A percentile compares a stretch with the other conserved stretches of the same genome.
Conservation (phyloP, 2,329 filamentous ascomycete genomes). For the Pezicula carpinea region DNA sequence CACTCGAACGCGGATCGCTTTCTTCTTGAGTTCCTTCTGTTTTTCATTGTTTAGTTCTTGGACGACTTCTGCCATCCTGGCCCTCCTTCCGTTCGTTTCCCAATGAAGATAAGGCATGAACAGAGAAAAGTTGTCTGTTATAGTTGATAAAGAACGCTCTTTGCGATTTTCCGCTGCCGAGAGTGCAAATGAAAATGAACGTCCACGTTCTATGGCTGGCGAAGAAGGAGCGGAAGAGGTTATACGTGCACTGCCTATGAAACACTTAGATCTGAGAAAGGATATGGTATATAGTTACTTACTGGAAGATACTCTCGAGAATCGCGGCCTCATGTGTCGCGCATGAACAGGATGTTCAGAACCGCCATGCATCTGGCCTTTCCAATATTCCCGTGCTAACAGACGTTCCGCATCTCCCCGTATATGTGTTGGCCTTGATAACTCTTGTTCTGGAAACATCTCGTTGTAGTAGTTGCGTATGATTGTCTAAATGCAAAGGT, state of each 20-base stretch:
- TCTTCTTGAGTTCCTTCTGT: background rate
- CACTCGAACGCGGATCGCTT: background rate
- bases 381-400: slow-evolving; percentile 17
- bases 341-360: slow-evolving; percentile 16
- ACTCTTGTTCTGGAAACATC: background rate
- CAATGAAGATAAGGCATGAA: slow-evolving; percentile 15
- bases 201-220: slow-evolving; percentile 1
- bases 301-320: slow-evolving; percentile 8
- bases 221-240: background rate
- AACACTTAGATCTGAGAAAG: background rate
- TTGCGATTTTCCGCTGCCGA: background rate
- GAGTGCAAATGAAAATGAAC: background rate
- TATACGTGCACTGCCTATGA: background rate
- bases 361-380: slow-evolving; percentile 14
- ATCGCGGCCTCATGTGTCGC: slow-evolving; percentile 15
- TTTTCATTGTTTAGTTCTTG: background rate
- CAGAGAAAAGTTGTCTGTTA: slow-evolving; percentile 8
- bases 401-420: slow-evolving; percentile 8
- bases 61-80: slow-evolving; percentile 3
- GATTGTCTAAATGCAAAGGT: slow-evolving; percentile 5
- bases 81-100: slow-evolving; percentile 13
- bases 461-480: slow-evolving; percentile 13
- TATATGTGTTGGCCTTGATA: background rate
- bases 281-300: background rate
- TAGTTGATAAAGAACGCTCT: background rate